Evolutionary conservation across 208 protist species (phyloP).

Genomic region (Crithidia acanthocephali): DNA sequence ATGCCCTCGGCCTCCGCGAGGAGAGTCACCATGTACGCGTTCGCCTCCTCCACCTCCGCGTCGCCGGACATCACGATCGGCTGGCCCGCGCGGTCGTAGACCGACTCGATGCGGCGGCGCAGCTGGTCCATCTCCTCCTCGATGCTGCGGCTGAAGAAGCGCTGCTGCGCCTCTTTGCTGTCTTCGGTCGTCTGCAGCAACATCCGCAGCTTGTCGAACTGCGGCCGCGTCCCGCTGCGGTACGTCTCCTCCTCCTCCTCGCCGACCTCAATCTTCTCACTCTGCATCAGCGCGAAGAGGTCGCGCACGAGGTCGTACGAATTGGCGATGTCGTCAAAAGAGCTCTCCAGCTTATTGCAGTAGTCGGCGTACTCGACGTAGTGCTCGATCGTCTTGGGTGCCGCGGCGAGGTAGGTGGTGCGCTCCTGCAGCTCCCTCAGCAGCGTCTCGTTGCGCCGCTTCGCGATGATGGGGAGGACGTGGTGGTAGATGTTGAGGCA

Average conservation of each 20-base stretch:
- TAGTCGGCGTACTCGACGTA: conserved; percentile 93
- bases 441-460: conserved; percentile 86
- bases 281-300: conserved; percentile 86
- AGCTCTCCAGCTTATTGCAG: conserved; percentile 74
- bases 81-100: conserved; percentile 87
- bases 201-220: conserved; percentile 94
- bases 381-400: conserved; percentile 92
- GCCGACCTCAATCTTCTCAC: conserved; percentile 87
- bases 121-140: conserved; percentile 94
- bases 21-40: conserved; percentile 83
- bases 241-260: conserved; percentile 93
- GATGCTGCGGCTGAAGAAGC: conserved; percentile 92
- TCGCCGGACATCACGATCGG: conserved; percentile 89
- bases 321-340: conserved; percentile 80
- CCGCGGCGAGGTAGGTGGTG: conserved; percentile 77
- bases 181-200: conserved; percentile 90
- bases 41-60: conserved; percentile 77
- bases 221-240: conserved; percentile 89
- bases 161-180: conserved; percentile 88
- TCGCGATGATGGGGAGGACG: conserved; percentile 92
- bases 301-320: conserved; percentile 93
- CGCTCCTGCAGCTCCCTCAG: conserved; percentile 86
- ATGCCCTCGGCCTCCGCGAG: conserved; percentile 84
- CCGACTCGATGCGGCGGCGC: conserved; percentile 83
- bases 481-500: conserved; percentile 90